A percentile compares a stretch with the other conserved stretches of the same genome.
These are phyloP conservation scores for Tetrahymena thermophila DNA, from an alignment of 73 alveolate species.

Conservation along the genomic window DNA sequence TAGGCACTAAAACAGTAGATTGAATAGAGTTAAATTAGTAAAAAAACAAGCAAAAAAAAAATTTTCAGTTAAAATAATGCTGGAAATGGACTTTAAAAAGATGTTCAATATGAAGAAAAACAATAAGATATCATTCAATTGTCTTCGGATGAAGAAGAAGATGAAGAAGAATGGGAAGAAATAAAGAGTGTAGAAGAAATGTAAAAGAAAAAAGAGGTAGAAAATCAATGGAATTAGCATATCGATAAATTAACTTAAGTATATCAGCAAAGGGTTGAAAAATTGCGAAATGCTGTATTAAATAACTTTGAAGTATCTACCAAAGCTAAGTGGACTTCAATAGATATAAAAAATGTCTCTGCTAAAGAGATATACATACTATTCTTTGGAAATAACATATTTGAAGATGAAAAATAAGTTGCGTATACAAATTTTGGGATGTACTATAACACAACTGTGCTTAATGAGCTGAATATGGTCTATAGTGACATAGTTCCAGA, in stretches of 20 bases:
- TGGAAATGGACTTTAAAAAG: neutral
- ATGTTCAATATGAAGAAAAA: neutral
- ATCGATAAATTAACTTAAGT: neutral
- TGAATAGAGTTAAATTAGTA: neutral
- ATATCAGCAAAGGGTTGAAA: neutral
- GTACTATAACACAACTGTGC: neutral
- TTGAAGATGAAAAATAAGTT: neutral
- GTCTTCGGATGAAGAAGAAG: neutral
- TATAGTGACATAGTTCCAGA: neutral
- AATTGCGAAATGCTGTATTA: neutral
- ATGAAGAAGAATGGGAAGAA: neutral
- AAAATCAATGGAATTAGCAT: neutral
- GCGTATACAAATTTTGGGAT: neutral
- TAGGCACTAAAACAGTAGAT: neutral
- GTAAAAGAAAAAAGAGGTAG: neutral
- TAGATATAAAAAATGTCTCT: neutral
- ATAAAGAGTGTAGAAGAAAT: neutral
- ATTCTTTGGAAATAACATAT: neutral
- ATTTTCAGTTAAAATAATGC: neutral
- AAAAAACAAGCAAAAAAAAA: neutral
- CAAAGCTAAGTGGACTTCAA: neutral
- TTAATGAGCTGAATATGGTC: neutral
- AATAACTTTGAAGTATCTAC: neutral
- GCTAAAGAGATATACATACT: neutral
- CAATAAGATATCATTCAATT: neutral